A percentile compares a stretch with the other conserved stretches of the same genome.
Conservation (phyloP, 2,329 filamentous ascomycete genomes). For the Apiospora aurea region DNA sequence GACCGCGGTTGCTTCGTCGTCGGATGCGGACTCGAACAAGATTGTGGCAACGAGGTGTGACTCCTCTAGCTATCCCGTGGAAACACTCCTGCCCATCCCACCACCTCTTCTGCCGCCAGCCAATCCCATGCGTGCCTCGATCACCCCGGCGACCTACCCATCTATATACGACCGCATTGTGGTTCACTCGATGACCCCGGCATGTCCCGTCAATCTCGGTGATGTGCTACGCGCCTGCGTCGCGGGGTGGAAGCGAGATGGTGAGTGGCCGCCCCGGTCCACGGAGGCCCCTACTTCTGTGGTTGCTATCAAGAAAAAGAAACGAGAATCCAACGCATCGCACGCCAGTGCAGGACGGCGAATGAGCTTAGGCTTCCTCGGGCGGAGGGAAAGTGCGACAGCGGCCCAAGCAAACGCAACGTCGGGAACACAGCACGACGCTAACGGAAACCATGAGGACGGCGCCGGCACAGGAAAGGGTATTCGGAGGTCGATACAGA, state of each 20-base stretch:
- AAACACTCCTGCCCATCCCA: slow-evolving; percentile 74
- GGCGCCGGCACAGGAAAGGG: slow-evolving; percentile 34
- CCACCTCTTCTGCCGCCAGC: slow-evolving; percentile 74
- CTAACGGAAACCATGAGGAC: slow-evolving; percentile 25
- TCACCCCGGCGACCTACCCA: slow-evolving; percentile 75
- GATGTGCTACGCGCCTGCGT: slow-evolving; percentile 85
- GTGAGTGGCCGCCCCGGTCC: slow-evolving; percentile 84
- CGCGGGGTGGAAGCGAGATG: slow-evolving; percentile 89
- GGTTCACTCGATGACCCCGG: slow-evolving; percentile 78
- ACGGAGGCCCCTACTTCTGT: slow-evolving; percentile 50
- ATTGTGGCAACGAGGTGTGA: slow-evolving; percentile 41
- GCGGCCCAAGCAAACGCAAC: slow-evolving; percentile 31
- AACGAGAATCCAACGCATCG: slow-evolving; percentile 33
- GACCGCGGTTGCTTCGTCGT: slow-evolving; percentile 48
- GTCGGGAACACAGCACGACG: slow-evolving; percentile 22
- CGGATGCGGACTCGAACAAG: slow-evolving; percentile 49
- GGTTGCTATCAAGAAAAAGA: slow-evolving; percentile 48
- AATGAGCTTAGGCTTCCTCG: slow-evolving; percentile 56
- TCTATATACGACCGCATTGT: slow-evolving; percentile 92
- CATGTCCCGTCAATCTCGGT: slow-evolving; percentile 84
- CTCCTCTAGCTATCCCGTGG: slow-evolving; percentile 57
- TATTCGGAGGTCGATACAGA: slow-evolving; percentile 44
- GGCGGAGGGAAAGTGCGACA: slow-evolving; percentile 43
- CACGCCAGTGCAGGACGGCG: slow-evolving; percentile 46
- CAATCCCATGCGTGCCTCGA: slow-evolving; percentile 80